Base-by-base conservation (phyloP, 108 stramenopile genomes). In the Parmales sp. region DNA sequence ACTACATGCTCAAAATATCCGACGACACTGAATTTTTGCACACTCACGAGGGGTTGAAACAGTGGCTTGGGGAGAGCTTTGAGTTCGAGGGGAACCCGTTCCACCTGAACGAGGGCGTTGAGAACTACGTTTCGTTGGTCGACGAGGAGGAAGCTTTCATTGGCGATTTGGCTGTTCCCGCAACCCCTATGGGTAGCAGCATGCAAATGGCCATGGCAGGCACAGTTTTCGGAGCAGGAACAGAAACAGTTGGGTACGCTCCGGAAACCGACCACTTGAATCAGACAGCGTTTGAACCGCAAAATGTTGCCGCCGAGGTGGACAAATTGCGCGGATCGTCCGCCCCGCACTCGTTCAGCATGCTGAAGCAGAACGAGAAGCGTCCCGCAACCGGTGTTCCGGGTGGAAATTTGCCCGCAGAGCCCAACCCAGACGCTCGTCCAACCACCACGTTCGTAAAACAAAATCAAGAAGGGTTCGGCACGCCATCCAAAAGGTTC, bases 21-120 rank as follows among this genome's bases (percentile, higher is more conserved):
- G 31, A 34, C n/a, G 54, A 60, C 20, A 3, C 20, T 1, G n/a
- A 60, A 13, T 60, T 60, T 16, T 20, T 60, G n/a, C 54, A 60
- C 16, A 11, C 29, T 28, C 29, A 60, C 31, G 54, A 60, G 16
- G 54, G 29, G 11, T 16, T 60, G 54, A 60, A 0, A 20, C 54
- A 60, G 54, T 60, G 54, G 54, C 54, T 60, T 16, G 54, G 54
- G 31, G 54, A 60, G 3, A 13, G 11, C 3, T 60, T 60, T 34
- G 54, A 19, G n/a, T 60, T 60, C 54, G 54, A 60, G 26, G 54
- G 54, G 11, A 60, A 60, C 54, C 54, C 54, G 5, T 60, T 60
- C 26, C 29, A 34, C 31, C 54, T 60, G 16, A 34, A 28, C 4
- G 31, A 2, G 28, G 54, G 54, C 29, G 54, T 60, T 4, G 54